Percentiles rank a stretch among this genome's conserved stretches.
These are phyloP conservation scores for Botrytis byssoidea DNA, from an alignment of 2,329 filamentous ascomycete genomes.

Conservation along the genomic window DNA sequence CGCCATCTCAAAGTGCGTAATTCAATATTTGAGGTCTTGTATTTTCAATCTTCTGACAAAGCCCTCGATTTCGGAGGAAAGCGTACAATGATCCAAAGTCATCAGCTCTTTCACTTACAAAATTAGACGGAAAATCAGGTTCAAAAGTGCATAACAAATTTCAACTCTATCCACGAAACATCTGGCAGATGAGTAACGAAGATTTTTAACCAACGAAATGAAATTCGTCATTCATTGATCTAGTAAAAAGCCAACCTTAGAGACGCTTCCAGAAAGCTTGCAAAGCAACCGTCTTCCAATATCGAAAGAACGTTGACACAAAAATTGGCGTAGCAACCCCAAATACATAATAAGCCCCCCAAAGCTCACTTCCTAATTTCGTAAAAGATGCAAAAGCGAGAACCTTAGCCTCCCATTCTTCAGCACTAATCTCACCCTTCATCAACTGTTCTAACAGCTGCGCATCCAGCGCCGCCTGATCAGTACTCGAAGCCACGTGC, in stretches of 20 bases:
- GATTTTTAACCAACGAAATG: neutral
- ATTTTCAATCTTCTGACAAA: too few species aligned
- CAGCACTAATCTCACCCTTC: constrained; percentile 2
- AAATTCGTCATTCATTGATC: neutral
- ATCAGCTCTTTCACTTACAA: too few species aligned
- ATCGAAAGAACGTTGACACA: neutral
- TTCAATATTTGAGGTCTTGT: too few species aligned
- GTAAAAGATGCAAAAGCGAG: neutral
- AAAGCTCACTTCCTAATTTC: neutral
- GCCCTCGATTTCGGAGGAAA: too few species aligned
- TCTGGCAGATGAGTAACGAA: neutral
- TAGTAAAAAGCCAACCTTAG: neutral
- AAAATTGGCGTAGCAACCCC: neutral
- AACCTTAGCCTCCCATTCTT: neutral
- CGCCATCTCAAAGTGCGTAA: too few species aligned
- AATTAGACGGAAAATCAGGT: too few species aligned
- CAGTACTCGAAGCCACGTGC: constrained; percentile 18
- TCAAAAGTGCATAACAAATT: too few species aligned
- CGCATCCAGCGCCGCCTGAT: constrained; percentile 21
- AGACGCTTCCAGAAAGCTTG: neutral
- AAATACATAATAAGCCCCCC: constrained; percentile 18
- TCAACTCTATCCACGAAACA: neutral
- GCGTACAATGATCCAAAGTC: too few species aligned
- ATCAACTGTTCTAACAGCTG: constrained; percentile 14
- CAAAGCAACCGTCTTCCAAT: neutral